Evolutionary conservation across 208 protist species (phyloP).

Genomic region (Acanthamoeba triangularis): DNA sequence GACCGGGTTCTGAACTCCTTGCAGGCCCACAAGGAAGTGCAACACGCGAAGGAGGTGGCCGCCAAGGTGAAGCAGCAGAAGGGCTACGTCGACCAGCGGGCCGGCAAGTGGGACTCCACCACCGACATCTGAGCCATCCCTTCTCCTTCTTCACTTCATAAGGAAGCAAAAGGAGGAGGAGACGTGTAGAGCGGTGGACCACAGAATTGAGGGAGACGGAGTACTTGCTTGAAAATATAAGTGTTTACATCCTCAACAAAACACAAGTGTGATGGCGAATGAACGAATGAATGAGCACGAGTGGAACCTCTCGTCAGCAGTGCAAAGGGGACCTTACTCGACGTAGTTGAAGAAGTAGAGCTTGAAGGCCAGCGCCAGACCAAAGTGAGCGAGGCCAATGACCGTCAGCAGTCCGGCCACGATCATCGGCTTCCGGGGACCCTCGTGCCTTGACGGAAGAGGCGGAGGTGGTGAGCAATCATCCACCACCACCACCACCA

Average conservation of each 20-base stretch:
- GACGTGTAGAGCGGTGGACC: neutral
- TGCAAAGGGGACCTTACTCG: neutral
- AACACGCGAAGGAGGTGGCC: constrained; percentile 25
- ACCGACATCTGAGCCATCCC: neutral
- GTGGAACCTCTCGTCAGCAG: neutral
- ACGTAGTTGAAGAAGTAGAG: constrained; percentile 69
- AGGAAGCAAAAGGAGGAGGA: neutral
- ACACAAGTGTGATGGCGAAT: neutral
- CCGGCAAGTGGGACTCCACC: constrained; percentile 1
- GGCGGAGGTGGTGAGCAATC: neutral
- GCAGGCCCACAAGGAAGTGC: neutral
- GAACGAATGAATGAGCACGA: neutral
- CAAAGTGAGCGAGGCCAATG: constrained; percentile 51
- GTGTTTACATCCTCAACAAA: neutral
- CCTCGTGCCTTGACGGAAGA: neutral
- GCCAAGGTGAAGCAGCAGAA: constrained; percentile 42
- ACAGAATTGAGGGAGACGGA: neutral
- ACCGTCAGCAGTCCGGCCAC: constrained; percentile 9
- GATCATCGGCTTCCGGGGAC: constrained; percentile 21
- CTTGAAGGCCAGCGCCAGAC: constrained; percentile 61
- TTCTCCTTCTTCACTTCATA: neutral
- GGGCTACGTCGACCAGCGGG: neutral
- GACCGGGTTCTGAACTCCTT: neutral
- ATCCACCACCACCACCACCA: neutral
- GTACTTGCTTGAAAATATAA: no score